Percentiles rank a stretch among this genome's conserved stretches.
Conservation (phyloP, 257 asterid genomes). For the Fraxinus cuspidata region DNA sequence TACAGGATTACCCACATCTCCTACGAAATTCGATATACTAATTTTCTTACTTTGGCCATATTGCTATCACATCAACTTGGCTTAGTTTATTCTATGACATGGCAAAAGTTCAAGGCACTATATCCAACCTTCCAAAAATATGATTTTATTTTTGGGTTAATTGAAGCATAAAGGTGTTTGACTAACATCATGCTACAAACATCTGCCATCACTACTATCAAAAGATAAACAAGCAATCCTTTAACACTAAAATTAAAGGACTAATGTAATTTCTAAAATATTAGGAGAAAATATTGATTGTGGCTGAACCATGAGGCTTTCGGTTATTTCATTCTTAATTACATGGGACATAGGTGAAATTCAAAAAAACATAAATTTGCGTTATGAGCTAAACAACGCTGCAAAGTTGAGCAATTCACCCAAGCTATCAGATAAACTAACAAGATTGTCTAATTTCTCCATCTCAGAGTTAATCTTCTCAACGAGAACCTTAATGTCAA, state of each 20-base stretch:
- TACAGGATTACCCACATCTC: not conserved
- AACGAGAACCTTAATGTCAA: not conserved
- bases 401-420: not conserved
- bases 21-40: not conserved
- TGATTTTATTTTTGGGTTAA: not conserved
- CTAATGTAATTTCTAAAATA: not conserved
- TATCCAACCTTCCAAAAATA: not conserved
- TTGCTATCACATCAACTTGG: not conserved
- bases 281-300: not conserved
- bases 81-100: not conserved
- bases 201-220: not conserved
- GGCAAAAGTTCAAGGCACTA: not conserved
- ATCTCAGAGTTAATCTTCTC: not conserved
- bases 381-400: not conserved
- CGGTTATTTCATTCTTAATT: not conserved
- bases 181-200: not conserved
- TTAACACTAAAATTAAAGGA: not conserved
- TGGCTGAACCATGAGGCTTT: not conserved
- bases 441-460: not conserved
- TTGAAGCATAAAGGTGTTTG: not conserved
- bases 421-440: not conserved
- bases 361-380: too few species aligned
- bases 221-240: not conserved
- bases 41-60: not conserved
- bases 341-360: not conserved